Conservation (phyloP, 345 rosid genomes). For the Acer yangbiense region DNA sequence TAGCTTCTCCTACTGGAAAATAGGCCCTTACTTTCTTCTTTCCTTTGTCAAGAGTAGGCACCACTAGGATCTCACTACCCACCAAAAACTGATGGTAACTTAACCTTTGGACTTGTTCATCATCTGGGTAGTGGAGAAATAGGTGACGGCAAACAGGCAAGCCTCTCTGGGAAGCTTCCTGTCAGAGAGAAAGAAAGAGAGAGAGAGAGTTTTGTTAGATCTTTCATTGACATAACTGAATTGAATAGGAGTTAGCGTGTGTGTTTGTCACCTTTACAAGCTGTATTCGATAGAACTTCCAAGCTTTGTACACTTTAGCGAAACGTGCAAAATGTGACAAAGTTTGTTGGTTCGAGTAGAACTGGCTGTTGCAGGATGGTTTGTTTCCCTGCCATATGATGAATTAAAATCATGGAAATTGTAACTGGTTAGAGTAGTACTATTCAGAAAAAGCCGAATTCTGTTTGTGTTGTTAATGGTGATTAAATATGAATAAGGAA, state of each 20-base stretch:
- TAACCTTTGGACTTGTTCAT: constrained; percentile 46
- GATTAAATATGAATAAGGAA: neutral
- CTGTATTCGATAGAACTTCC: constrained; percentile 67
- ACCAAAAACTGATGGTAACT: constrained; percentile 70
- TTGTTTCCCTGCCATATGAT: constrained; percentile 53
- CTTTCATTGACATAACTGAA: neutral
- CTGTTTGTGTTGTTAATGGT: neutral
- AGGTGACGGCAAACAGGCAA: constrained; percentile 74
- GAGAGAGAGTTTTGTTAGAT: constrained; percentile 18
- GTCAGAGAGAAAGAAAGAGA: constrained; percentile 13
- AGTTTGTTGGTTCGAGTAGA: constrained; percentile 56
- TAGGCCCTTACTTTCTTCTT: constrained; percentile 53
- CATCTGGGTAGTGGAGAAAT: constrained; percentile 70
- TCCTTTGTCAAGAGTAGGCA: constrained; percentile 68
- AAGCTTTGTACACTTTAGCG: constrained; percentile 65
- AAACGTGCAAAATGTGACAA: constrained; percentile 64
- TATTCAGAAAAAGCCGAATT: neutral
- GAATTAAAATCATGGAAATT: neutral
- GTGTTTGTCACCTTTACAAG: constrained; percentile 52
- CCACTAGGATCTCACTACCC: constrained; percentile 68
- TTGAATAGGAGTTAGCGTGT: neutral
- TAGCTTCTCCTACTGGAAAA: constrained; percentile 54
- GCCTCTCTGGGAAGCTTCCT: constrained; percentile 68
- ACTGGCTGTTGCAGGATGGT: constrained; percentile 60
- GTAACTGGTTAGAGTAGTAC: neutral